Conservation (phyloP, 2,329 filamentous ascomycete genomes). For the Teratosphaeria viscida region DNA sequence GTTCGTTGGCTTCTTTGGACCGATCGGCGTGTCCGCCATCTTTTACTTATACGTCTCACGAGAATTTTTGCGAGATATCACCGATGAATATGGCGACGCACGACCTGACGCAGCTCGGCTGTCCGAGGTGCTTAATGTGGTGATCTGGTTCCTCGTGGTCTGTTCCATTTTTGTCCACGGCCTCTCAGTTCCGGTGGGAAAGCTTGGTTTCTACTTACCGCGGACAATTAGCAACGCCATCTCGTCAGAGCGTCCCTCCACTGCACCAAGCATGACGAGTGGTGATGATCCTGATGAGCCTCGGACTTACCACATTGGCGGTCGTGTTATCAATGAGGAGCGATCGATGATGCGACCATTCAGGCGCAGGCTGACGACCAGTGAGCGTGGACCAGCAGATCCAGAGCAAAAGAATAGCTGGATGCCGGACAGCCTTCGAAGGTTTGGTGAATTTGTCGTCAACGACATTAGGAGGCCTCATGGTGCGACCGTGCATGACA, state of each 20-base stretch:
- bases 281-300: not conserved
- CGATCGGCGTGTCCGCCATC: constrained; percentile 73
- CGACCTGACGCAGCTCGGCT: constrained; percentile 57
- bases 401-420: not conserved
- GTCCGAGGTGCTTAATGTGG: constrained; percentile 54
- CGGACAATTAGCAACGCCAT: constrained; percentile 48
- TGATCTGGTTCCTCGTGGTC: constrained; percentile 79
- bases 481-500: not conserved
- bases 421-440: constrained; percentile 2
- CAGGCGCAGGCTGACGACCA: constrained; percentile 3
- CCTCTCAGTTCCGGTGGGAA: constrained; percentile 67
- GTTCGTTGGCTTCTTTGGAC: constrained; percentile 88
- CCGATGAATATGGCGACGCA: constrained; percentile 46
- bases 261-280: not conserved
- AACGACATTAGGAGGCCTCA: constrained; percentile 5
- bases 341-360: constrained; percentile 1
- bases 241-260: constrained; percentile 30
- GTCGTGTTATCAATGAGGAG: not conserved
- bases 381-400: constrained; percentile 2
- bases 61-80: constrained; percentile 55
- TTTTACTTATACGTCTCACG: constrained; percentile 79
- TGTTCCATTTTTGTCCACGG: constrained; percentile 81
- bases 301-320: not conserved
- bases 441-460: constrained; percentile 3
- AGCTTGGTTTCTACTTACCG: constrained; percentile 52